phyloP scores from a whole-genome alignment of 148 eudicot species.

The Camellia lanceoleosa region DNA sequence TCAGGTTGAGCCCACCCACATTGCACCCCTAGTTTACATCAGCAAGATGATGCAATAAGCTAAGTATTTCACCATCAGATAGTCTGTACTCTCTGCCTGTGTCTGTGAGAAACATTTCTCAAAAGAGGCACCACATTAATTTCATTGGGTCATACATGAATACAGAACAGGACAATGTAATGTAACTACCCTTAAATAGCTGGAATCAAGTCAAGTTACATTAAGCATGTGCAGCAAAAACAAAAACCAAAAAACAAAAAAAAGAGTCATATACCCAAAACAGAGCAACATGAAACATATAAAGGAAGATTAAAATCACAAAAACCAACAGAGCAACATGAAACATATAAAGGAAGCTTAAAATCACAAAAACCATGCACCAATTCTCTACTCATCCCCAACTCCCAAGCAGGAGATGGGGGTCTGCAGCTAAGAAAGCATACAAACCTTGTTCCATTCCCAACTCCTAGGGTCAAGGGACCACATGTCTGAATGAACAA shows the following conservation, averaged over 20 bases:
- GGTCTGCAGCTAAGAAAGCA: conserved; percentile 11
- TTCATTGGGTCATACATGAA: not conserved
- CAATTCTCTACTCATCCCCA: not conserved
- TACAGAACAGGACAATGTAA: too few species aligned
- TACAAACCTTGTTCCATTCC: conserved; percentile 95
- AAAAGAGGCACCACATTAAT: not conserved
- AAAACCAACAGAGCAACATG: conserved; percentile 8
- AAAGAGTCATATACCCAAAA: not conserved
- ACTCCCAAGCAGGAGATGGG: not conserved
- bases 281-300: conserved; percentile 6
- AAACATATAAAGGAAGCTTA: conserved; percentile 6
- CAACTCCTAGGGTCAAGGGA: conserved; percentile 94
- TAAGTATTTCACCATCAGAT: not conserved
- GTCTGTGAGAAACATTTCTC: not conserved
- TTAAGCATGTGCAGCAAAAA: not conserved
- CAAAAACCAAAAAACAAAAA: not conserved
- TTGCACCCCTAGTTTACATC: too few species aligned
- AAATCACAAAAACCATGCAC: conserved; percentile 1
- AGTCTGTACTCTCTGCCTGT: not conserved
- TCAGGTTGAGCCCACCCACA: too few species aligned
- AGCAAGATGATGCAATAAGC: not conserved
- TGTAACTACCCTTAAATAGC: not conserved
- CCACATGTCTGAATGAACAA: conserved; percentile 96
- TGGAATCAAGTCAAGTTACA: not conserved
- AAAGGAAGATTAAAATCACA: conserved; percentile 1